Conservation (phyloP, 768 basidiomycete genomes). For the Phanerochaete carnosa region DNA sequence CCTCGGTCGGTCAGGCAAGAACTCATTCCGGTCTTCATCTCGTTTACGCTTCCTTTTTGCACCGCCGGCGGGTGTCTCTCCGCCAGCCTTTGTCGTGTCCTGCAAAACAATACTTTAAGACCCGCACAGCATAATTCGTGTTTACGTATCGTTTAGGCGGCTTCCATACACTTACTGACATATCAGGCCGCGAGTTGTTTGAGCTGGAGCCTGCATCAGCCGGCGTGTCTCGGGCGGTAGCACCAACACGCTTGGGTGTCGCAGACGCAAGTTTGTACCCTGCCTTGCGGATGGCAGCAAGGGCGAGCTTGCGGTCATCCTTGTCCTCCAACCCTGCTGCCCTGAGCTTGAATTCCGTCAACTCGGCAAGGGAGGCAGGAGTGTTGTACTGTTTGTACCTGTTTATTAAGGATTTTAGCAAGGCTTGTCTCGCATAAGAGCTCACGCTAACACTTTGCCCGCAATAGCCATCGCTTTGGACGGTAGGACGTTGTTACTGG, state of each 20-base stretch:
- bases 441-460: slow-evolving; percentile 53
- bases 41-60: slow-evolving; percentile 43
- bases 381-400: slow-evolving; percentile 77
- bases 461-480: slow-evolving; percentile 68
- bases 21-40: slow-evolving; percentile 49
- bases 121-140: background rate
- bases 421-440: background rate
- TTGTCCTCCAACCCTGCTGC: slow-evolving; percentile 59
- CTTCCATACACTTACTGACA: slow-evolving; percentile 18
- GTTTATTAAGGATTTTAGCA: background rate
- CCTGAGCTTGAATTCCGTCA: slow-evolving; percentile 59
- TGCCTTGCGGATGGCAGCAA: slow-evolving; percentile 59
- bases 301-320: slow-evolving; percentile 57
- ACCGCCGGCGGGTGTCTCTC: background rate
- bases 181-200: slow-evolving; percentile 1
- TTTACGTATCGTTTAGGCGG: slow-evolving; percentile 10
- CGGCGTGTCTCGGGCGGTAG: slow-evolving; percentile 5
- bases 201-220: slow-evolving; percentile 11
- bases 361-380: slow-evolving; percentile 46
- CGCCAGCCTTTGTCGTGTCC: background rate
- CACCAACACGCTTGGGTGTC: background rate
- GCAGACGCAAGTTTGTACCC: slow-evolving; percentile 41
- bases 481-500: slow-evolving; percentile 52
- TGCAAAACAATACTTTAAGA: background rate
- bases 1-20: slow-evolving; percentile 47